A percentile compares a stretch with the other conserved stretches of the same genome.
Conservation (phyloP, 768 basidiomycete species). For the Pisolithus albus region DNA sequence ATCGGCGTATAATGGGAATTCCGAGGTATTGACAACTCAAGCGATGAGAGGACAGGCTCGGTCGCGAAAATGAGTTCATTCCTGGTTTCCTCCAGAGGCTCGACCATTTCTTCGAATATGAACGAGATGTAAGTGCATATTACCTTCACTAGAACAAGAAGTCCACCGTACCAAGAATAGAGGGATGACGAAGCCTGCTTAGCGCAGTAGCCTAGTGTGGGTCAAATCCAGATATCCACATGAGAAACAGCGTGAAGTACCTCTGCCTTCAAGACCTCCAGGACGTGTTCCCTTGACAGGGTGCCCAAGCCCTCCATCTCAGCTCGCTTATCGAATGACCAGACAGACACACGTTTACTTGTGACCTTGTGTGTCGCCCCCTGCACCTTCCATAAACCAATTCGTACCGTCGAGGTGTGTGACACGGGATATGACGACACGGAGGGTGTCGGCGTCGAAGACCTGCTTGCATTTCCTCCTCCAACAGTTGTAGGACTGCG, state of each 20-base stretch:
- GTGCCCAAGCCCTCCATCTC: slow-evolving; percentile 68
- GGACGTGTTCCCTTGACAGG: slow-evolving; percentile 58
- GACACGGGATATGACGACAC: slow-evolving; percentile 32
- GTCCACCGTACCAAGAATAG: slow-evolving; percentile 62
- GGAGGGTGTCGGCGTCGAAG: slow-evolving; percentile 31
- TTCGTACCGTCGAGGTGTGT: slow-evolving; percentile 43
- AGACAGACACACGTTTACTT: slow-evolving; percentile 84
- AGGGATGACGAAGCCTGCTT: slow-evolving; percentile 84
- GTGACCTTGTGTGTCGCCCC: slow-evolving; percentile 85
- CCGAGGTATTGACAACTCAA: slow-evolving; percentile 70
- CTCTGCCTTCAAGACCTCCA: slow-evolving; percentile 89
- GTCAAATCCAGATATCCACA: slow-evolving; percentile 6
- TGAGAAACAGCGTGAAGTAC: slow-evolving; percentile 35
- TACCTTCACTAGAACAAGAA: neutral
- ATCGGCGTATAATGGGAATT: slow-evolving; percentile 47
- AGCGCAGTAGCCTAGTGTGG: slow-evolving; percentile 69
- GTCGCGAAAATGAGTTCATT: slow-evolving; percentile 89
- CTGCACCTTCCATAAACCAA: slow-evolving; percentile 89
- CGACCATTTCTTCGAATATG: slow-evolving; percentile 75
- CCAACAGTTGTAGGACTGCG: slow-evolving; percentile 73
- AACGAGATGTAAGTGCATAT: slow-evolving; percentile 5
- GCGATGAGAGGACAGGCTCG: slow-evolving; percentile 78
- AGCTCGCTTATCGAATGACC: slow-evolving; percentile 82
- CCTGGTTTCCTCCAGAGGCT: slow-evolving; percentile 91
- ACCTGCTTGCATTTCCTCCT: slow-evolving; percentile 28